These are phyloP conservation scores for Aspergillus viridinutans DNA, from an alignment of 2,329 filamentous ascomycete genomes.

Conservation along the genomic window DNA sequence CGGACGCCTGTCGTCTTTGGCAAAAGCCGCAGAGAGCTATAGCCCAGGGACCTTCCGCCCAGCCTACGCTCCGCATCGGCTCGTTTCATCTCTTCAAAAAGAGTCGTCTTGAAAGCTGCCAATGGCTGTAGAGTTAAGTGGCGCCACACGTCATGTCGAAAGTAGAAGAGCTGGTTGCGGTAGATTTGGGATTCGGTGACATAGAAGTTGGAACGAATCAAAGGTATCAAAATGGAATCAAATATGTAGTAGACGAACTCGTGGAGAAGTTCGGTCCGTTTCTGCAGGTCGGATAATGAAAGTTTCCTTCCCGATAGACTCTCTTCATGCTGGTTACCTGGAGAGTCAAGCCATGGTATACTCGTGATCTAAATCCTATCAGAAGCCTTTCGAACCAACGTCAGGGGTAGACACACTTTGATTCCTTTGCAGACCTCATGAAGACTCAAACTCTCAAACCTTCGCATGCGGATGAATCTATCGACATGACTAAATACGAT, in stretches of 20 bases:
- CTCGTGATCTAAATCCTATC: slow-evolving; percentile 53
- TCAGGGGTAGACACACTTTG: slow-evolving; percentile 52
- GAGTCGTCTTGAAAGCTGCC: slow-evolving; percentile 59
- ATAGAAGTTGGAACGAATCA: slow-evolving; percentile 85
- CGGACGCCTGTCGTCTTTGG: slow-evolving; percentile 75
- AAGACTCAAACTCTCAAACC: slow-evolving; percentile 75
- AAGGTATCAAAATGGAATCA: slow-evolving; percentile 83
- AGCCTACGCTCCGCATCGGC: slow-evolving; percentile 56
- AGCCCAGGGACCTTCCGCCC: slow-evolving; percentile 63
- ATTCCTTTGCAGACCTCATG: slow-evolving; percentile 73
- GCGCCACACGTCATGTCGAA: slow-evolving; percentile 89
- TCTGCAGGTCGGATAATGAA: slow-evolving; percentile 66
- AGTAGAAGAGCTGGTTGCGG: slow-evolving; percentile 82
- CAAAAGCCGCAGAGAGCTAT: slow-evolving; percentile 72
- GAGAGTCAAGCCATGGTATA: slow-evolving; percentile 69
- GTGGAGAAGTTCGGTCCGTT: slow-evolving; percentile 71
- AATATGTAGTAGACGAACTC: slow-evolving; percentile 92
- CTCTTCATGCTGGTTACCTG: slow-evolving; percentile 36
- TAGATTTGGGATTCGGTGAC: slow-evolving; percentile 84
- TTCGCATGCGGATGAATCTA: slow-evolving; percentile 69
- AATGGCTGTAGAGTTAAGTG: slow-evolving; percentile 70
- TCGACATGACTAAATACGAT: slow-evolving; percentile 66
- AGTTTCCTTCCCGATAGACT: slow-evolving; percentile 46
- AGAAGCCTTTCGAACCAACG: neutral
- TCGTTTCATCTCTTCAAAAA: slow-evolving; percentile 73